Base-by-base conservation (phyloP, 2,329 filamentous ascomycete species). In the Diplodia sapinea region DNA sequence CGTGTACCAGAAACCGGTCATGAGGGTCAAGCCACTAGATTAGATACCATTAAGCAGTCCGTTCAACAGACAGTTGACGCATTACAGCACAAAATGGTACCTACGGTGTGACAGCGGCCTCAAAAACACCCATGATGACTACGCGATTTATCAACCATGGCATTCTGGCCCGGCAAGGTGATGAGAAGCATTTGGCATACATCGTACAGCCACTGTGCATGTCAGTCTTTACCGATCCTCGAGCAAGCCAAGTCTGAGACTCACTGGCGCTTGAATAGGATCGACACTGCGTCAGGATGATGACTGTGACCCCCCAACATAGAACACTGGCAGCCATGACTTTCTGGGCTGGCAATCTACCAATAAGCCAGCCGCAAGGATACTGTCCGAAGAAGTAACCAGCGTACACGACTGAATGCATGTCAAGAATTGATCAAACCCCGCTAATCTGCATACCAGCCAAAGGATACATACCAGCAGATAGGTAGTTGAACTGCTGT, bases 381-480 rank as follows among this genome's bases (percentile, higher is more conserved):
- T 80, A 80, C 57, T 80, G 79, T 1, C 78, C 79, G 65, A 80
- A 76, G 74, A 80, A 80, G 67, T 80, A 80, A 1, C 79, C 78
- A 6, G 76, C 77, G 67, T 80, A 80, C 0, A 80, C 72, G 72
- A 80, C 50, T 52, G 12, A 2, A 17, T 29, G 26, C 26, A 17
- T 17, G 50, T 52, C 9, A 52, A 3, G 0, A 2, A 3, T 13
- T 11, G 33, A 3, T 31, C 23, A 2, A 29, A 26, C 15, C 6
- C 13, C 15, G 23, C 13, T 7, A n/a, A 2, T 40, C 15, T 17
- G 26, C 17, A 15, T 31, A n/a, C 15, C 5, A 11, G 6, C 33
- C 9, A 12, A 36, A 36, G 33, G 11, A 11, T 11, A 29, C 50
- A 9, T 31, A 52, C 50, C 77, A 23, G 76, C 77, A 55, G 77